Evolutionary conservation across 2,329 filamentous ascomycete genomes (phyloP).

Genomic region (Corinectria fuckeliana): DNA sequence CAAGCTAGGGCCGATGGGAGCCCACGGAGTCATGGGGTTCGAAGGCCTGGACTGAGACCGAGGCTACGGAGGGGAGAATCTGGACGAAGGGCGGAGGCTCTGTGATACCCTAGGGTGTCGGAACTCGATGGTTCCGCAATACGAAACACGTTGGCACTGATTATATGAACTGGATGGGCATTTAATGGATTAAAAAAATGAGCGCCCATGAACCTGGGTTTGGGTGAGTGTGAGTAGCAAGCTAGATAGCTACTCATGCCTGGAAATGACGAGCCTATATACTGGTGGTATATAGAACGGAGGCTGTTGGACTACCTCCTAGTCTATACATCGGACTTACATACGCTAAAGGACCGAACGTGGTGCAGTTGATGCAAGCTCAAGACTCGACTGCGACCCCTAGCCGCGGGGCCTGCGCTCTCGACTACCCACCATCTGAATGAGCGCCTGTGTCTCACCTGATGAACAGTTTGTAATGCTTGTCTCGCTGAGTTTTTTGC

Average conservation of each 20-base stretch:
- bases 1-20: constrained; percentile 57
- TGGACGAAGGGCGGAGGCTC: background rate
- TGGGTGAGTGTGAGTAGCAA: background rate
- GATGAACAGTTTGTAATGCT: background rate
- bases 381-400: no score
- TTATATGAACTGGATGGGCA: background rate
- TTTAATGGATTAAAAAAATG: background rate
- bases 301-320: background rate
- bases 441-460: background rate
- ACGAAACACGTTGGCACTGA: constrained; percentile 1
- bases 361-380: background rate
- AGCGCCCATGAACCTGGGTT: background rate
- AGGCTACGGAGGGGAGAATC: background rate
- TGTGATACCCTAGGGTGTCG: constrained; percentile 24
- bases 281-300: background rate
- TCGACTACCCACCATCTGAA: background rate
- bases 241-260: no score
- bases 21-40: constrained; percentile 59
- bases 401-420: background rate
- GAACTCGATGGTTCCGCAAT: background rate
- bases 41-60: constrained; percentile 51
- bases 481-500: background rate
- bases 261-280: background rate
- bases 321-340: no score
- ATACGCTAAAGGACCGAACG: background rate